Base-by-base conservation (phyloP, 257 asterid species). In the Osmanthus fragrans region DNA sequence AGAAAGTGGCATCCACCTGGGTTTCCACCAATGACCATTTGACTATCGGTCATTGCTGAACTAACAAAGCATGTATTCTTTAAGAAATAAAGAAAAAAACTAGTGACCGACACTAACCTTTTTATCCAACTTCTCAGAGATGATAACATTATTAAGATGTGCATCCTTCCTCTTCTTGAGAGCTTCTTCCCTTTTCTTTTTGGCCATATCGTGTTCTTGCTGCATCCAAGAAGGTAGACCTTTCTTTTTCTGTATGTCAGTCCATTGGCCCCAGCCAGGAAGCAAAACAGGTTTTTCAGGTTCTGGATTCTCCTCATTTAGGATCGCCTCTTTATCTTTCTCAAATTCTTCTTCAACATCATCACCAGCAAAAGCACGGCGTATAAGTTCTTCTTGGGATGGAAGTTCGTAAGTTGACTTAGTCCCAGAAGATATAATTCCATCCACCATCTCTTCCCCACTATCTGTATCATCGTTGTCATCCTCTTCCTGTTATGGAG, bases 181-280 rank as follows among this genome's bases (percentile, higher is more conserved):
- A 73, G 97, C 85, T 87, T 90, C 98, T 68, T 80, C 83, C 82
- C 99, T 87, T 85, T 92, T 89, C 87, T 82, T 88, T 85, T 85
- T 92, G 2, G 96, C 97, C 40, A 49, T 80, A 72, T 93, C 95
- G 8, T 96, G 97, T 81, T 93, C 97, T 81, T 74, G 67, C 81
- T 88, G 79, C 94, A 93, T 89, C 98, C 97, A 92, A 72, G 92
- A 85, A 79, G 99, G 98, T 11, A 92, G 45, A 34, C 97, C 99
- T 83, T 81, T 90, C 96, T 87, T 90, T 76, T 87, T 88, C 83
- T 96, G 99, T 64, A 96, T 58, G 21, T 88, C 72, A 54, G 99
- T 88, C 99, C 99, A 96, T 45, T 92, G 99, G 71, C 99, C 99
- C 99, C 99, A 96, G 39, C 99, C 99, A 73, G 97, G 99, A 78